Evolutionary conservation across 177 flowering plant species (phyloP).

Genomic region (Vitis hybrid): DNA sequence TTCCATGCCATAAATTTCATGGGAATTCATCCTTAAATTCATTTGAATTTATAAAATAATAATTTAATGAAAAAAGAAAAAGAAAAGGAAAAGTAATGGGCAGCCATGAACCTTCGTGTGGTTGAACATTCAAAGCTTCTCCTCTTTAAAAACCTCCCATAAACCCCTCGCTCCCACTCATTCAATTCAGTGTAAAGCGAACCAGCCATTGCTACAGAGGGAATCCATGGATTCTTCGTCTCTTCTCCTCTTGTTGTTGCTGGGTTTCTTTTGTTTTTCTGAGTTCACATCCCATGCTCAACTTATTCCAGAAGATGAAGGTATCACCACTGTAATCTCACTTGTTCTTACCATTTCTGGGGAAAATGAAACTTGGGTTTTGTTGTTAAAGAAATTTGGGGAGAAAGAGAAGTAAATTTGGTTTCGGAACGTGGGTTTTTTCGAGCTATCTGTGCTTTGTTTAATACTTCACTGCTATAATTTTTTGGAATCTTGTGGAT

Average conservation of each 20-base stretch:
- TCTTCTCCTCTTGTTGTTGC: background rate
- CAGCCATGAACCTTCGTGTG: too few species aligned
- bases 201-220: too few species aligned
- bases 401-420: background rate
- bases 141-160: too few species aligned
- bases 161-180: too few species aligned
- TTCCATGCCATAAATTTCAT: too few species aligned
- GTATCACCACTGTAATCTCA: constrained; percentile 1
- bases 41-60: too few species aligned
- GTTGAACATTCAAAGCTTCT: too few species aligned
- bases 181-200: background rate
- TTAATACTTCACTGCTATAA: too few species aligned
- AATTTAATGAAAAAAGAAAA: too few species aligned
- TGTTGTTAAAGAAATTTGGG: background rate
- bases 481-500: too few species aligned
- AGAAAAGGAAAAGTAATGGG: too few species aligned
- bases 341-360: background rate
- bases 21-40: too few species aligned
- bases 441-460: background rate
- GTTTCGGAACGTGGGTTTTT: background rate
- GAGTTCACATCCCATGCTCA: constrained; percentile 6
- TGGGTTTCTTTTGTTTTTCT: background rate
- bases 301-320: constrained; percentile 20
- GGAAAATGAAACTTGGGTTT: background rate
- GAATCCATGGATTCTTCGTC: background rate